Evolutionary conservation across 495 filamentous ascomycete genomes (phyloP), one percentile per base, ranked within the genome.

Genomic region (Podospora bellae-mahoneyi): DNA sequence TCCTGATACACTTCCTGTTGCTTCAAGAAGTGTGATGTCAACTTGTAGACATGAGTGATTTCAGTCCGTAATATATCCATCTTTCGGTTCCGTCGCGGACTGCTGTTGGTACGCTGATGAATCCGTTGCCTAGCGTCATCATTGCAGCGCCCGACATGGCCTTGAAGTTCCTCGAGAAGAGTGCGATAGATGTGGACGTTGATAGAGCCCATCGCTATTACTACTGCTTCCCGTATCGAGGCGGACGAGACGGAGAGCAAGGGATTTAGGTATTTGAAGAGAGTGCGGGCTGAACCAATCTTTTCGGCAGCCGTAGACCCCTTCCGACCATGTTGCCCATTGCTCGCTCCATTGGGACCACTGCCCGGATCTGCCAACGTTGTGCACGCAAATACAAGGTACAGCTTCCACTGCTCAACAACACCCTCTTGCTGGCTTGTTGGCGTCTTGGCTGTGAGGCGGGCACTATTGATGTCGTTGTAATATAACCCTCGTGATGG

Each of bases 321-420:
- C 75, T 94, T 97, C 53, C 95, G 87, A 4, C 87, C 85, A 76
- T 99, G 94, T 71, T 96, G 92, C n/a, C 85, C 83, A 69, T 87
- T 85, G 71, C 80, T 84, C 79, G 86, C 71, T 73, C 75, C 68
- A 61, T 74, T 86, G 56, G 86, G 87, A 34, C 86, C 83, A 19
- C 84, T 87, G 19, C 93, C 94, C 19, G 92, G 87, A 67, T 93
- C 94, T 32, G 90, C 94, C 30, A 99, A 83, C 0, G 96, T 99
- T 9, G 93, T 96, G 76, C 96, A 99, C 5, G 96, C 96, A 79
- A 98, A 96, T 58, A 96, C 91, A 56, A 99, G 84, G 75, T 97
- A 97, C n/a, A 98, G 81, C 78, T 97, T 98, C 94, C 94, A 99
- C 77, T 99, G 95, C 75, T 98, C 95, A 67, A 98, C 87, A 65